phyloP scores from a whole-genome alignment of 306 rosid genomes.

The Mimosa bimucronata region DNA sequence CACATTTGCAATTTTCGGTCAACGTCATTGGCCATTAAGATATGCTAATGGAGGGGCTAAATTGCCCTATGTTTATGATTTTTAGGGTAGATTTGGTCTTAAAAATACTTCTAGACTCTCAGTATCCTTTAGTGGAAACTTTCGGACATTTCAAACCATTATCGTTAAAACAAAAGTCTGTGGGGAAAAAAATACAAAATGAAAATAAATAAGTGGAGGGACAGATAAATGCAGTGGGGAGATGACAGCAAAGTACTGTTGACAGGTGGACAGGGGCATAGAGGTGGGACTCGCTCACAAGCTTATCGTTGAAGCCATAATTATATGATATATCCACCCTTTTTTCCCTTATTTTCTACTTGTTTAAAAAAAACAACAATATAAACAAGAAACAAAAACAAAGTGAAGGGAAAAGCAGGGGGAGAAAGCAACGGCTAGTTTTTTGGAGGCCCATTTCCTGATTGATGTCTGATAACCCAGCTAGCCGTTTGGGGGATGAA shows the following conservation, averaged over 20 bases:
- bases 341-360: neutral
- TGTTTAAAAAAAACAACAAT: neutral
- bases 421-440: constrained; percentile 41
- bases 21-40: no score
- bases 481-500: constrained; percentile 45
- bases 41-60: no score
- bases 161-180: no score
- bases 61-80: no score
- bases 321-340: neutral
- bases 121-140: no score
- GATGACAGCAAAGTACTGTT: neutral
- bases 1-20: no score
- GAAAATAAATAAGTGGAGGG: neutral
- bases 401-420: neutral
- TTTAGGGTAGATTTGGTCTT: no score
- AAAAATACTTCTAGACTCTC: no score
- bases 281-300: neutral
- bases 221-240: neutral
- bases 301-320: neutral
- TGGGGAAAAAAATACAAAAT: no score
- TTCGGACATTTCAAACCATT: no score
- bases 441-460: constrained; percentile 26
- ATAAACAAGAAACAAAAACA: neutral
- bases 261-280: neutral
- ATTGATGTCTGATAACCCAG: constrained; percentile 5